These are phyloP conservation scores for Spergularia bocconei DNA, from an alignment of 148 eudicot species.

Conservation along the genomic window DNA sequence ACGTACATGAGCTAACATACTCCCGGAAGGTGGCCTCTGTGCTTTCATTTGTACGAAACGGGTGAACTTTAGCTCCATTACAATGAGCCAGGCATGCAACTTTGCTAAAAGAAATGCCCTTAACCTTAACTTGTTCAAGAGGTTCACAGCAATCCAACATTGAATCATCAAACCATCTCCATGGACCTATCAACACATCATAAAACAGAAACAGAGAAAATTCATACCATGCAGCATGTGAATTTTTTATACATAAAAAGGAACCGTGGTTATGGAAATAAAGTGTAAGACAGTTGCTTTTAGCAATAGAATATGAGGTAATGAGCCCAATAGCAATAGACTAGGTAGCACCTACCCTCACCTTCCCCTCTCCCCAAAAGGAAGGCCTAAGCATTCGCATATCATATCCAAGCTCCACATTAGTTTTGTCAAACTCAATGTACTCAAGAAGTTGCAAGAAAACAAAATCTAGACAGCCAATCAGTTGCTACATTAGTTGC, in stretches of 20 bases:
- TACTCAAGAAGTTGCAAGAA: neutral
- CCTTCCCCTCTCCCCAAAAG: too few species aligned
- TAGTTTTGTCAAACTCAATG: neutral
- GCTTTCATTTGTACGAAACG: conserved; percentile 45
- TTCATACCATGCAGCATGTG: conserved; percentile 1
- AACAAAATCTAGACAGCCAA: neutral
- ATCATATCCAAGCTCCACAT: neutral
- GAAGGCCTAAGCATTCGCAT: neutral
- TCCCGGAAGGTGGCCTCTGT: conserved; percentile 30
- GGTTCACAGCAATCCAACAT: conserved; percentile 63
- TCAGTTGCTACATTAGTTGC: neutral
- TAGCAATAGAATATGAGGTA: too few species aligned
- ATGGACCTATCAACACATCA: conserved; percentile 37
- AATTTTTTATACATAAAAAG: neutral
- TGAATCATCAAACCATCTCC: conserved; percentile 58
- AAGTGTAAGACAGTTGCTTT: too few species aligned
- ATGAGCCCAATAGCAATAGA: too few species aligned
- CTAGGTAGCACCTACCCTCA: neutral
- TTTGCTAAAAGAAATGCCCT: conserved; percentile 46
- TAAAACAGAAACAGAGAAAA: neutral
- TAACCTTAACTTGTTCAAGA: conserved; percentile 39
- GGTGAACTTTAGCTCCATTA: conserved; percentile 46
- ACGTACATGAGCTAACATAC: conserved; percentile 35
- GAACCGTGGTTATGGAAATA: too few species aligned
- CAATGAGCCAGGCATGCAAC: conserved; percentile 52